Evolutionary conservation across 768 basidiomycete genomes (phyloP), one percentile per base, ranked within the genome.

Genomic region (Calocera cornea): DNA sequence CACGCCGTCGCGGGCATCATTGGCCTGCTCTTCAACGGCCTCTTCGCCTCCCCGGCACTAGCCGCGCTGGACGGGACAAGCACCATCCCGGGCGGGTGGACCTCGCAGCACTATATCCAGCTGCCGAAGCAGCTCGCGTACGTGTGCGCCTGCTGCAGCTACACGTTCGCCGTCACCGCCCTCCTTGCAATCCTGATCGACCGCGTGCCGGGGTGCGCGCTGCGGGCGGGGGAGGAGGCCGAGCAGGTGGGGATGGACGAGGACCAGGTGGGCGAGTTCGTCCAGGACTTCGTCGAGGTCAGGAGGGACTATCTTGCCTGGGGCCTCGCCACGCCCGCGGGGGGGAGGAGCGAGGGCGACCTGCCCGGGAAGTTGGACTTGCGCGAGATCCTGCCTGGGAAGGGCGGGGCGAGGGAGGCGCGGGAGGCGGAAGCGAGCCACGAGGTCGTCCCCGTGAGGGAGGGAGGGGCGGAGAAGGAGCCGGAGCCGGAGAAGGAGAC

Each of bases 1-100:
- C 94, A 97, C 79, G 94, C 88, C 40, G 78, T 95, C 41, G 92
- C 91, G 7, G 90, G 92, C 29, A 84, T 90, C 41, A 77, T 90
- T 65, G 93, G 91, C 47, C 80, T 90, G 17, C 74, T 91, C 63
- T 70, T 82, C 70, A 92, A 89, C 67, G 91, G 78, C 17, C 81
- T 94, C 72, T 92, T 94, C 72, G 92, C 87, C 17, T 84, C 87
- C 24, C 77, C 77, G 3, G 77, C 78, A 7, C 80, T 93, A 64
- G 86, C 87, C 27, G 79, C 79, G 16, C 79, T 90, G 68, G 91
- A 94, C 72, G 89, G 84, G 27, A 80, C 87, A 47, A 75, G 79
- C 11, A 78, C 74, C 8, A 72, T 83, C 64, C 71, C 74, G 1
- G 88, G 87, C 17, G 88, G 89, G 17, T 92, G 86, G 85, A 75